phyloP scores from a whole-genome alignment of 2,329 filamentous ascomycete genomes.

The Furcasterigmium sp. region DNA sequence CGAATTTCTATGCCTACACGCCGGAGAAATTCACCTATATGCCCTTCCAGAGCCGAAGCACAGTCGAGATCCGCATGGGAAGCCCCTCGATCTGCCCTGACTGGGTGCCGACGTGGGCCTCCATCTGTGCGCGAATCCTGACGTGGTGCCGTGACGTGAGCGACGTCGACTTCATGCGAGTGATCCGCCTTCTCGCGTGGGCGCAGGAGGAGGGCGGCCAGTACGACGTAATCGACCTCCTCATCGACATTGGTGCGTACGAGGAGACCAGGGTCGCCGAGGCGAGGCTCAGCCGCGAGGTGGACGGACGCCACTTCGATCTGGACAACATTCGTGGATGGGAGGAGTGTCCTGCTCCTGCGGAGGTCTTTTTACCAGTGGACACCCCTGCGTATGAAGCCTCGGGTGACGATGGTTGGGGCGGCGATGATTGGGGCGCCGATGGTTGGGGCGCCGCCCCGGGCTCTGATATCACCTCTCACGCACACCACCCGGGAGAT shows the following conservation, averaged over 20 bases:
- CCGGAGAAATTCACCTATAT: not conserved
- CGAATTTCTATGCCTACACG: constrained; percentile 8
- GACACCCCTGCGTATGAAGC: too few relatives aligned
- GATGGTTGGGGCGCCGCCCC: too few relatives aligned
- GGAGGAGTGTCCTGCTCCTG: too few relatives aligned
- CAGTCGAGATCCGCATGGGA: constrained; percentile 32
- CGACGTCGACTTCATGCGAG: constrained; percentile 21
- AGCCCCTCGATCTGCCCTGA: constrained; percentile 24
- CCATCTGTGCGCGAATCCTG: constrained; percentile 24
- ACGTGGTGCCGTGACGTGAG: constrained; percentile 19
- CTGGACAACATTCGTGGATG: too few relatives aligned
- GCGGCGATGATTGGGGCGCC: too few relatives aligned
- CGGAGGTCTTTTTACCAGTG: too few relatives aligned
- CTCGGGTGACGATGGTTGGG: too few relatives aligned
- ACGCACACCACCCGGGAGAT: too few relatives aligned
- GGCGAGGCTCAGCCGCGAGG: constrained; percentile 13
- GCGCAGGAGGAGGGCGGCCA: constrained; percentile 13
- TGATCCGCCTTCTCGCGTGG: constrained; percentile 16
- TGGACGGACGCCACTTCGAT: not conserved
- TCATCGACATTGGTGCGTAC: constrained; percentile 26
- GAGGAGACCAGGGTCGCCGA: constrained; percentile 21
- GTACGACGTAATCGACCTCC: constrained; percentile 29
- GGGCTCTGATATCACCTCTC: too few relatives aligned
- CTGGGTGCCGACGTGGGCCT: constrained; percentile 27
- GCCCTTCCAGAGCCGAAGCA: constrained; percentile 2